Evolutionary conservation across 768 basidiomycete genomes (phyloP).

Genomic region (Leccinum obscurum): DNA sequence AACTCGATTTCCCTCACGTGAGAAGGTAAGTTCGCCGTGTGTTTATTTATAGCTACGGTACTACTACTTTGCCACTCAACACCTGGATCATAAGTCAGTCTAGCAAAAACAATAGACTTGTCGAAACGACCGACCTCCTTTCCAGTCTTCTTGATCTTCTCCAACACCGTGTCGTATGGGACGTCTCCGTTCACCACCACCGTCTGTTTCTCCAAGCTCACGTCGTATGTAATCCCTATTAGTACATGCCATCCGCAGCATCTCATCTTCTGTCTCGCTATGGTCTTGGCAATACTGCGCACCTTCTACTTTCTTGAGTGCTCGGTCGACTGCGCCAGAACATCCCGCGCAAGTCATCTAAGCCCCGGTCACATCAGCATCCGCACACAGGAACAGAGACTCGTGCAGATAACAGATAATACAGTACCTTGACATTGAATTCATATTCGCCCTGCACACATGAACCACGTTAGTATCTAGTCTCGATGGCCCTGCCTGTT

Average conservation of each 20-base stretch:
- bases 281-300: background rate
- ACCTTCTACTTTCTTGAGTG: constrained; percentile 62
- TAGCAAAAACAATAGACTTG: background rate
- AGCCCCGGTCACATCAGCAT: background rate
- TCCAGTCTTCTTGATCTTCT: constrained; percentile 87
- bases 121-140: constrained; percentile 59
- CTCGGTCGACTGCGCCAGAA: constrained; percentile 78
- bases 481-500: background rate
- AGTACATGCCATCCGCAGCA: background rate
- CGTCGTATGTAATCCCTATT: constrained; percentile 44
- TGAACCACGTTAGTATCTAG: constrained; percentile 5
- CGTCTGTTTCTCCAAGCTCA: constrained; percentile 68
- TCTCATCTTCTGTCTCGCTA: constrained; percentile 1
- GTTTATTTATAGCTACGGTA: background rate
- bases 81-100: background rate
- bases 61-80: constrained; percentile 18
- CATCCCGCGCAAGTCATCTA: constrained; percentile 90
- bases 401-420: background rate
- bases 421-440: constrained; percentile 87
- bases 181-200: constrained; percentile 66
- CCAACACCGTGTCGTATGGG: constrained; percentile 63
- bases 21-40: background rate
- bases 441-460: constrained; percentile 46
- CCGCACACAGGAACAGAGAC: background rate
- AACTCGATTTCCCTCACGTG: background rate